These are phyloP conservation scores for Eucalyptus guilfoylei DNA, from an alignment of 345 rosid genomes.

Conservation along the genomic window DNA sequence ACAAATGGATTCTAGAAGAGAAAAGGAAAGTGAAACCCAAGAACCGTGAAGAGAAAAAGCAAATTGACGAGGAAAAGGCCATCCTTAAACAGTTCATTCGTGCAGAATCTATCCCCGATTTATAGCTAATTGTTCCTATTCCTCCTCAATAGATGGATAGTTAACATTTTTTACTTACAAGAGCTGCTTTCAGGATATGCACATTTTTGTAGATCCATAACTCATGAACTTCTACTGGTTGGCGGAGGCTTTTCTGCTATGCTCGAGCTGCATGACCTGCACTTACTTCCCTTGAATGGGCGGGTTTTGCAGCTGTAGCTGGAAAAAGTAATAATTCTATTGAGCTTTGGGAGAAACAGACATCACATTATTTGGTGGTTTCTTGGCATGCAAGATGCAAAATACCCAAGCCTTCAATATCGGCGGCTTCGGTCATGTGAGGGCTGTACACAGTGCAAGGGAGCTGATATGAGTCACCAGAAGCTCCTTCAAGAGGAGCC, in stretches of 20 bases:
- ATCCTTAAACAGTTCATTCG: constrained; percentile 53
- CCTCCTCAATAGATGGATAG: background rate
- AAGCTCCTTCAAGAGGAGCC: background rate
- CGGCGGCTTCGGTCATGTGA: background rate
- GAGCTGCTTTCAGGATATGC: background rate
- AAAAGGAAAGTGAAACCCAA: constrained; percentile 51
- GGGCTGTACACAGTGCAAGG: background rate
- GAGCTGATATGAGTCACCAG: background rate
- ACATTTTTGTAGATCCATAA: background rate
- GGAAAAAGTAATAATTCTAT: background rate
- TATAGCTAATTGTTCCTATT: constrained; percentile 16
- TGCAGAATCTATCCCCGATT: constrained; percentile 35
- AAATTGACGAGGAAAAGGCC: constrained; percentile 54
- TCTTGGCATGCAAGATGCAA: background rate
- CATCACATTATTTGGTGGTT: background rate
- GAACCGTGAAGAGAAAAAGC: constrained; percentile 34
- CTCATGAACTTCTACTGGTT: background rate
- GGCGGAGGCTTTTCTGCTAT: background rate
- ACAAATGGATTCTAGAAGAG: constrained; percentile 72
- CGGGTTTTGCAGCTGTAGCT: background rate
- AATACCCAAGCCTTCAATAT: background rate
- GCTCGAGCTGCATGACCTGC: background rate
- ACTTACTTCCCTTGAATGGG: background rate
- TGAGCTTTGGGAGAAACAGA: background rate
- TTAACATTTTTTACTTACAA: background rate